phyloP scores from a whole-genome alignment of 345 rosid genomes.

The Eucalyptus camaldulensis region DNA sequence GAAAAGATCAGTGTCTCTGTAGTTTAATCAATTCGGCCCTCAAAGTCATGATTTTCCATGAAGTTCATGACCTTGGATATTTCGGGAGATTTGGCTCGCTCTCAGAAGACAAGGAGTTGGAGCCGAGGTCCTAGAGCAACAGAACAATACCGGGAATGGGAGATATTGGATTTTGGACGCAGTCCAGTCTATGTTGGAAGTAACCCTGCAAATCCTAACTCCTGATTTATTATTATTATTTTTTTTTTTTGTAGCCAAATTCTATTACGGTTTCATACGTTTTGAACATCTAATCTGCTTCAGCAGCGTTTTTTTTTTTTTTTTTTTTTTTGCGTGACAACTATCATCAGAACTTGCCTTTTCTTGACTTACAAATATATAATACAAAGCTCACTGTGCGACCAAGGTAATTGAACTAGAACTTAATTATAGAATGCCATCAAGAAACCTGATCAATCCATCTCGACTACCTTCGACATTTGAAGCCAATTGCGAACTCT shows the following conservation, averaged over 20 bases:
- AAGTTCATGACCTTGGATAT: background rate
- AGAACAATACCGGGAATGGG: no score
- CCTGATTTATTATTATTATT: no score
- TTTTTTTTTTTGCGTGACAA: no score
- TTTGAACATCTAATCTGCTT: no score
- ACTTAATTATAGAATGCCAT: background rate
- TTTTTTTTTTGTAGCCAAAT: no score
- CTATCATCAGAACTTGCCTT: background rate
- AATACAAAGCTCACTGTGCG: background rate
- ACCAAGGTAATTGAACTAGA: background rate
- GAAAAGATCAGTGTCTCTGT: background rate
- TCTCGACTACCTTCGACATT: background rate
- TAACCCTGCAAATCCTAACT: no score
- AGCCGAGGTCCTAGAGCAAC: no score
- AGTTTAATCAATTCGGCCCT: background rate
- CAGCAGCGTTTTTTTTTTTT: no score
- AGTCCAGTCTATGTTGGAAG: no score
- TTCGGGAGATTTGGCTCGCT: background rate
- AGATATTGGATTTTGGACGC: no score
- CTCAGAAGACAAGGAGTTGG: background rate
- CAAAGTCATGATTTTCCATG: background rate
- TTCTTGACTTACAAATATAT: background rate
- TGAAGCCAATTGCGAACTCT: background rate
- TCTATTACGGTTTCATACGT: no score
- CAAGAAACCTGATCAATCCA: background rate